These are phyloP conservation scores for Phytophthora aleatoria DNA, from an alignment of 352 stramenopile genomes.

Conservation along the genomic window DNA sequence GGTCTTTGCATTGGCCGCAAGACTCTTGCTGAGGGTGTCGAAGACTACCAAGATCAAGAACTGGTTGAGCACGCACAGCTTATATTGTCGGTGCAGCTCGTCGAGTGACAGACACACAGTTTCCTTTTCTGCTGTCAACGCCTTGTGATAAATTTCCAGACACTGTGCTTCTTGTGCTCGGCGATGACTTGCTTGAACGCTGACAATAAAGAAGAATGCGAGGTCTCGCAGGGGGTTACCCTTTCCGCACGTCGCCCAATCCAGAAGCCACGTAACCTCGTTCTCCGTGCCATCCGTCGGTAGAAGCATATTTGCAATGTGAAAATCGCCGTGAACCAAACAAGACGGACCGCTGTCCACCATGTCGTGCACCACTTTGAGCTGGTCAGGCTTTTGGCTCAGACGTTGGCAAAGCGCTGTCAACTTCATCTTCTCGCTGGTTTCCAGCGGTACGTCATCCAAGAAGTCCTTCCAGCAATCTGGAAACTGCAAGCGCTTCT, in stretches of 20 bases:
- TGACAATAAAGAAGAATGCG: slow-evolving; percentile 86
- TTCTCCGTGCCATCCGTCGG: slow-evolving; percentile 29
- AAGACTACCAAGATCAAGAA: slow-evolving; percentile 85
- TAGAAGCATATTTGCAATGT: slow-evolving; percentile 81
- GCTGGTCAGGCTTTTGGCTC: slow-evolving; percentile 40
- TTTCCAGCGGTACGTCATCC: slow-evolving; percentile 49
- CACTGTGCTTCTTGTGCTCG: slow-evolving; percentile 39
- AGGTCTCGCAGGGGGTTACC: slow-evolving; percentile 81
- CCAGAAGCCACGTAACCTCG: slow-evolving; percentile 64
- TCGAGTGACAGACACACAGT: slow-evolving; percentile 33
- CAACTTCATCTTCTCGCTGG: slow-evolving; percentile 35
- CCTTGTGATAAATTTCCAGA: slow-evolving; percentile 50
- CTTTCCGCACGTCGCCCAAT: slow-evolving; percentile 80
- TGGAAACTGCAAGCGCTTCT: slow-evolving; percentile 73
- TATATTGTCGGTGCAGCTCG: slow-evolving; percentile 60
- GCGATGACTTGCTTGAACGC: slow-evolving; percentile 58
- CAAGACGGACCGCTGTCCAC: slow-evolving; percentile 58
- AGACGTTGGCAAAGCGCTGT: slow-evolving; percentile 50
- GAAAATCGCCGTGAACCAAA: slow-evolving; percentile 84
- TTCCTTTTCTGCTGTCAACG: slow-evolving; percentile 30
- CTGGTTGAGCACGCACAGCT: slow-evolving; percentile 76
- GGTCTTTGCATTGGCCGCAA: slow-evolving; percentile 73
- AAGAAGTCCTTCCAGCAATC: slow-evolving; percentile 56
- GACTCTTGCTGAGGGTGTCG: slow-evolving; percentile 78
- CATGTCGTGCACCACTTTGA: slow-evolving; percentile 54